Conservation (phyloP, 176 grass and related monocot genomes). For the Microstegium vimineum region DNA sequence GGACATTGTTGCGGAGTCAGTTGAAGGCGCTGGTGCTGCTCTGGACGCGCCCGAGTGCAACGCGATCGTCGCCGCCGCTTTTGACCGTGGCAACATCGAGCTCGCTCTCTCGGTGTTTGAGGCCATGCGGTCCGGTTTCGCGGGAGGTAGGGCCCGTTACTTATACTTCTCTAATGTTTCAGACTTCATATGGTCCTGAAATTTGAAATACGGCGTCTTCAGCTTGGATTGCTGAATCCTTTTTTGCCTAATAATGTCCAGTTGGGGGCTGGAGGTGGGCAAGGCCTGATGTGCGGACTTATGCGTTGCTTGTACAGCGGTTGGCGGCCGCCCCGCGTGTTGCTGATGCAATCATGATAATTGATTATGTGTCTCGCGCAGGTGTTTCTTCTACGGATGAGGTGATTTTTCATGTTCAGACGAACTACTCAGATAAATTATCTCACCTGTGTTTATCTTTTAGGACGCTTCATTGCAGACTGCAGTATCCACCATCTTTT, state of each 20-base stretch:
- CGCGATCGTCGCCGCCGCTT: conserved; percentile 47
- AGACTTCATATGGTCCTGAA: neutral
- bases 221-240: conserved; percentile 14
- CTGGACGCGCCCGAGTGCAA: conserved; percentile 54
- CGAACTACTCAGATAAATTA: neutral
- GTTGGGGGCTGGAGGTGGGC: conserved; percentile 57
- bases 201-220: neutral
- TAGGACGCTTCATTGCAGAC: neutral
- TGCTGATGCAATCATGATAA: conserved; percentile 58
- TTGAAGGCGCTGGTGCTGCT: neutral
- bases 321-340: conserved; percentile 54
- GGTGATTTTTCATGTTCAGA: neutral
- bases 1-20: conserved; percentile 42
- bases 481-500: neutral
- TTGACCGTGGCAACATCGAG: conserved; percentile 59
- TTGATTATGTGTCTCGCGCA: conserved; percentile 53
- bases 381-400: conserved; percentile 53
- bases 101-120: conserved; percentile 69
- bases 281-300: conserved; percentile 63
- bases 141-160: conserved; percentile 26
- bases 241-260: conserved; percentile 2
- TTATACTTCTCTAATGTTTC: neutral
- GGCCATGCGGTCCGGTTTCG: conserved; percentile 55
- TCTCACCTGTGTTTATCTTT: neutral
- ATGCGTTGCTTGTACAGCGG: conserved; percentile 55